A percentile compares a stretch with the other conserved stretches of the same genome.
Evolutionary conservation across 75 land plant species (phyloP).

Genomic region (Pseudotsuga menziesii): DNA sequence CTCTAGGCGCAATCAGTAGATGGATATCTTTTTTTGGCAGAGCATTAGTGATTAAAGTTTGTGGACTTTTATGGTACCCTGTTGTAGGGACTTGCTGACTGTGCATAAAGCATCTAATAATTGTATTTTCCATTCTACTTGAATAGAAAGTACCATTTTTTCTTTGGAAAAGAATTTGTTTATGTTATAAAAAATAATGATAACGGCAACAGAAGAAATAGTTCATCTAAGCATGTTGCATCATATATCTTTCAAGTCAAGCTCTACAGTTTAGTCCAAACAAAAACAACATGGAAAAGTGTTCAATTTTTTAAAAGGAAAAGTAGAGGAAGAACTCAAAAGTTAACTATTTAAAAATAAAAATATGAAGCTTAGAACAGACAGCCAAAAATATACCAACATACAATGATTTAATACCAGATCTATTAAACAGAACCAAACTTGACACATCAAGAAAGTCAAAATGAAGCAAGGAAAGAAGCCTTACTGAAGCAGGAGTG

Average conservation of each 20-base stretch:
- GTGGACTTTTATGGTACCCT: too few species aligned
- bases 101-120: too few species aligned
- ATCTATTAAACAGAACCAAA: not conserved
- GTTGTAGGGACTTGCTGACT: too few species aligned
- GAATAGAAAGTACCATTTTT: too few species aligned
- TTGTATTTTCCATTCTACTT: too few species aligned
- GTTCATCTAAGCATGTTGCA: not conserved
- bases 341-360: too few species aligned
- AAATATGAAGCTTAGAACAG: too few species aligned
- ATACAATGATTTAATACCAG: not conserved
- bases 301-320: not conserved
- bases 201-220: not conserved
- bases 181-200: not conserved
- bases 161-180: too few species aligned
- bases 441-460: not conserved
- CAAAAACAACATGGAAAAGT: not conserved
- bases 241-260: not conserved
- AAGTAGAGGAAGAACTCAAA: too few species aligned
- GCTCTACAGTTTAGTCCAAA: not conserved
- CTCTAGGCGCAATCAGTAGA: too few species aligned
- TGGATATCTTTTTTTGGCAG: too few species aligned
- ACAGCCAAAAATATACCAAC: not conserved
- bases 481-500: slow-evolving; percentile 81
- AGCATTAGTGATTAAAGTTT: too few species aligned
- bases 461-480: not conserved